Percentiles rank a stretch among this genome's conserved stretches.
Conservation (phyloP, 2,329 filamentous ascomycete genomes). For the Aspergillus udagawae region DNA sequence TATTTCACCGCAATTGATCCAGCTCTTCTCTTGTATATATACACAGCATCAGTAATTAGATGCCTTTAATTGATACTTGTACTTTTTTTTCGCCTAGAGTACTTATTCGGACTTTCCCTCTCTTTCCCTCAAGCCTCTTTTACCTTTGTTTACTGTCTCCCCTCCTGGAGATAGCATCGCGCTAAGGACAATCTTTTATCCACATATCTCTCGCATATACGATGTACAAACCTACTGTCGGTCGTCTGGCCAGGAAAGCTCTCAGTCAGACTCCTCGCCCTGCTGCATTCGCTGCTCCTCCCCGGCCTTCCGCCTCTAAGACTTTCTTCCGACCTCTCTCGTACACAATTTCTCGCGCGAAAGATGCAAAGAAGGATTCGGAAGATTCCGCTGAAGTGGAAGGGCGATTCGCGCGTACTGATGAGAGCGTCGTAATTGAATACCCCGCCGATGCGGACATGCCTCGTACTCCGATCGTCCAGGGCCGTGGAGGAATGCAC, state of each 20-base stretch:
- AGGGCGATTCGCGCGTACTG: slow-evolving; percentile 73
- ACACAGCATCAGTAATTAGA: neutral
- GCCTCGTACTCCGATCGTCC: slow-evolving; percentile 65
- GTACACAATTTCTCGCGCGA: slow-evolving; percentile 22
- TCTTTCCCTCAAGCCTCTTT: neutral
- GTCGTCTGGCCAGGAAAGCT: slow-evolving; percentile 24
- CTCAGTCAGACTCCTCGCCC: slow-evolving; percentile 18
- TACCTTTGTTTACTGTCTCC: neutral
- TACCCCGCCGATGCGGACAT: slow-evolving; percentile 73
- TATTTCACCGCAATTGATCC: slow-evolving; percentile 12
- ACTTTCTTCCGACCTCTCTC: slow-evolving; percentile 27
- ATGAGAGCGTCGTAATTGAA: slow-evolving; percentile 71
- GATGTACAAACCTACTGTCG: slow-evolving; percentile 28
- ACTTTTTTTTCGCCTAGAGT: neutral
- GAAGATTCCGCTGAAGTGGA: slow-evolving; percentile 43
- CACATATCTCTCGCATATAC: neutral
- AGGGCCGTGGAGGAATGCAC: slow-evolving; percentile 73
- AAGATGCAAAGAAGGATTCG: slow-evolving; percentile 23
- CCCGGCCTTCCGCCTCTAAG: slow-evolving; percentile 10
- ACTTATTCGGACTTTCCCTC: neutral
- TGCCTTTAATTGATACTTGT: neutral
- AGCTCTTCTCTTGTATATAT: neutral
- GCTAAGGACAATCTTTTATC: neutral
- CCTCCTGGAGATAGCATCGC: neutral
- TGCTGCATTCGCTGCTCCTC: slow-evolving; percentile 11